Base-by-base conservation (phyloP, 306 rosid species). In the Quercus ilex region DNA sequence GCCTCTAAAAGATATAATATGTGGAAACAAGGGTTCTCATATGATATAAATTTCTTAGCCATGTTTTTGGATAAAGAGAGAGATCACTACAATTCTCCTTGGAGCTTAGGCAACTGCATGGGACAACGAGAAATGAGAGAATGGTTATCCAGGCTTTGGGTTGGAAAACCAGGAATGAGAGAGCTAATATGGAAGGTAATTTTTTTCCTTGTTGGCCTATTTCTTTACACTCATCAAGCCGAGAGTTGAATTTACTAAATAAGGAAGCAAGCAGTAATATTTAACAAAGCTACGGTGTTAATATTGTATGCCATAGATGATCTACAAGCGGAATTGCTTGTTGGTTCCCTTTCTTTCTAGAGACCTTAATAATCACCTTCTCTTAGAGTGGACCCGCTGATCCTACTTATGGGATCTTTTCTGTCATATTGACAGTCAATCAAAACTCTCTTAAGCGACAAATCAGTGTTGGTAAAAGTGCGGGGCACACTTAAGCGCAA, bases 91-190 rank as follows among this genome's bases (percentile, higher is more conserved):
- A 91, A 60, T 78, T 87, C 88, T 78, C 87, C 90, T 69, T 95
- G 99, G 99, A 90, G 93, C 89, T 84, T 90, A 18, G 94, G 99
- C 70, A 93, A 93, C 77, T 85, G 91, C 93, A 93, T 95, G 78
- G 99, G 98, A 35, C 99, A 92, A 72, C 89, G 97, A 35, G 99
- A 93, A 81, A 79, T 95, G 88, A 93, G 99, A 87, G 97, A 90
- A 87, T 95, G 99, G 99, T 62, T 95, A 72, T 91, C 77, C 84
- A 91, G 82, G 79, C 98, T 95, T 83, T 95, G 98, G 99, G 73
- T 85, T 88, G 82, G 81, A 77, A 95, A 91, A 79, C 92, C 94
- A 76, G 90, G 81, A 85, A 84, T 88, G 80, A 84, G 98, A 90
- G 96, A 90, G 56, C 87, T 93, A 63, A 86, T 91, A 81, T 91